Base-by-base conservation (phyloP, 306 rosid species). In the Lagenaria siceraria region DNA sequence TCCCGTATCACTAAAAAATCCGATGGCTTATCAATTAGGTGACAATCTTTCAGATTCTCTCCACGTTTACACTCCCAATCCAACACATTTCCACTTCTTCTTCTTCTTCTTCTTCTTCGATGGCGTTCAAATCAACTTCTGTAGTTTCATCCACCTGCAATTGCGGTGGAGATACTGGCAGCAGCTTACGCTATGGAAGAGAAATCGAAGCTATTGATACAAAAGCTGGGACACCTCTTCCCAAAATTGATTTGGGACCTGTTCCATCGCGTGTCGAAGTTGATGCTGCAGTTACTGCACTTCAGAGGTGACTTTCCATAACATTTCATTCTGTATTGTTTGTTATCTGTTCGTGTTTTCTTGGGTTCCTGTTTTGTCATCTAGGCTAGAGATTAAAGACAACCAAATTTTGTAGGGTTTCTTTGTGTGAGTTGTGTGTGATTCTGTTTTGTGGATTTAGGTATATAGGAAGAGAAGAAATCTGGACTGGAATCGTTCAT, bases 241-340 rank as follows among this genome's bases (percentile, higher is more conserved):
- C 19, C 73, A 78, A 81, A 60, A 74, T 59, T 22, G 82, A 82
- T 14, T 87, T 91, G 64, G 84, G 84, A 4, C 51, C 80, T 40
- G 88, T 83, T 78, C 96, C 93, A 22, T 86, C 92, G 58, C 84
- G 49, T 62, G 1, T n/a, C 25, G 96, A 92, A 85, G 88, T 90
- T 75, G 78, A 90, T 35, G 80, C 72, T 63, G 90, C 93, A 2
- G 62, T 87, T 7, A n/a, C 83, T 72, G 78, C 88, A 60, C 89
- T 90, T 63, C 83, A 77, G 29, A 56, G 69, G 97, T 92, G 78
- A 87, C 0, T 6, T 4, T 55, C 1, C 29, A 9, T 43, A 5
- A 31, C 40, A 5, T 21, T 49, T 68, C 2, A 68, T 22, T 68
- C 2, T 68, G 6, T 21, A 40, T 21, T 42, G 40, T 40, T 51